A percentile compares a stretch with the other conserved stretches of the same genome.
phyloP scores from a whole-genome alignment of 2,329 filamentous ascomycete species.

The Fusarium setosum region DNA sequence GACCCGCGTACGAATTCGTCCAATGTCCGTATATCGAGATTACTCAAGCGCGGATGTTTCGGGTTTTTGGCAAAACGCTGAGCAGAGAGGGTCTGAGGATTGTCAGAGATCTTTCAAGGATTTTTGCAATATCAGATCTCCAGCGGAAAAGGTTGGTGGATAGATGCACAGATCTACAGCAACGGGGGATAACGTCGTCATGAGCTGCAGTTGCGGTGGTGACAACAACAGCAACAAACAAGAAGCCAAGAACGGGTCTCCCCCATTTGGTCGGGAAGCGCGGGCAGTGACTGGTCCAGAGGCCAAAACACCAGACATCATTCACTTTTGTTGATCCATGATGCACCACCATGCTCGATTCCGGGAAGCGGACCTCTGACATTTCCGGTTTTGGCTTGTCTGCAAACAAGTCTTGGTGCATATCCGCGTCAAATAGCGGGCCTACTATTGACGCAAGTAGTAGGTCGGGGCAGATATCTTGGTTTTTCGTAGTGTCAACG shows the following conservation, averaged over 20 bases:
- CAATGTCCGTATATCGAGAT: constrained; percentile 3
- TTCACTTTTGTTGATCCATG: constrained; percentile 10
- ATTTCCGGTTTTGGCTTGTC: constrained; percentile 22
- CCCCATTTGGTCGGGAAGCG: neutral
- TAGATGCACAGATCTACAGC: neutral
- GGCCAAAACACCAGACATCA: constrained; percentile 1
- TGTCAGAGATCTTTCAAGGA: constrained; percentile 7
- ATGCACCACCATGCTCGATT: constrained; percentile 19
- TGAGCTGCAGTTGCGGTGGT: neutral
- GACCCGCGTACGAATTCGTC: constrained; percentile 18
- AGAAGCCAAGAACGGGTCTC: neutral
- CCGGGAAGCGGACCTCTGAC: constrained; percentile 1
- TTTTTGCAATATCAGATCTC: neutral
- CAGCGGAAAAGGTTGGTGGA: neutral
- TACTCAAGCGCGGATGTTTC: constrained; percentile 24
- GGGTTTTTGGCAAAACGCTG: constrained; percentile 11
- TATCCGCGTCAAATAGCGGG: neutral
- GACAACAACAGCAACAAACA: constrained; percentile 5
- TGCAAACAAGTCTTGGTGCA: neutral
- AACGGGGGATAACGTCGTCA: no score
- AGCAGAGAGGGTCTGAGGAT: constrained; percentile 7
- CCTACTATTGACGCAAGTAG: constrained; percentile 14
- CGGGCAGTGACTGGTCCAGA: constrained; percentile 1
- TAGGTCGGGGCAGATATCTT: constrained; percentile 2
- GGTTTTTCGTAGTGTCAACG: constrained; percentile 15